Conservation (phyloP, 1,284 basidiomycete species). For the Fomitopsis schrenkii region DNA sequence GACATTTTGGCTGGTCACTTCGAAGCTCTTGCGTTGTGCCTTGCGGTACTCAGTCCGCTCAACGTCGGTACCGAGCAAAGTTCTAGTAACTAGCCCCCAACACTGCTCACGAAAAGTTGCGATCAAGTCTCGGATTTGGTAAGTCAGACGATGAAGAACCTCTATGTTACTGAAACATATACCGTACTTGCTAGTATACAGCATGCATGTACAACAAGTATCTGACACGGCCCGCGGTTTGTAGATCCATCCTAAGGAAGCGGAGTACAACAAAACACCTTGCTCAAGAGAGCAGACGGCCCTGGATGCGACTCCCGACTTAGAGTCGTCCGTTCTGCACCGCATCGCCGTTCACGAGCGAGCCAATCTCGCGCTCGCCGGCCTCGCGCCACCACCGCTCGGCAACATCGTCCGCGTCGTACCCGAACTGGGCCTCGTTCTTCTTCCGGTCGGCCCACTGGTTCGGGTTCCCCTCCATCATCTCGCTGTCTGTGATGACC, state of each 20-base stretch:
- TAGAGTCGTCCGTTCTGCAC: background rate
- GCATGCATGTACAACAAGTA: background rate
- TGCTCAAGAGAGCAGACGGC: background rate
- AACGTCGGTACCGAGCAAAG: too few relatives aligned
- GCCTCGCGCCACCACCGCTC: conserved; percentile 43
- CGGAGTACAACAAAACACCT: background rate
- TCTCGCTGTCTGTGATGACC: conserved; percentile 2
- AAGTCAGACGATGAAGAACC: background rate
- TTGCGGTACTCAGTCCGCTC: too few relatives aligned
- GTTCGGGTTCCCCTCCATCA: conserved; percentile 37
- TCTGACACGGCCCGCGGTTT: background rate
- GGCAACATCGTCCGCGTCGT: conserved; percentile 46
- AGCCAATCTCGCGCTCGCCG: conserved; percentile 16
- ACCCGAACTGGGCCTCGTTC: conserved; percentile 40
- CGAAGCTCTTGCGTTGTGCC: too few relatives aligned
- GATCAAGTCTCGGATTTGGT: background rate
- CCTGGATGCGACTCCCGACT: background rate
- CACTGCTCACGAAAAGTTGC: background rate
- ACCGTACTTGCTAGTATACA: background rate
- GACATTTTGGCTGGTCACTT: too few relatives aligned
- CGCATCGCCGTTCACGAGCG: background rate
- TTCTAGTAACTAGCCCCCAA: too few relatives aligned
- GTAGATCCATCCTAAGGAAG: background rate
- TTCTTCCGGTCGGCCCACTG: conserved; percentile 49
- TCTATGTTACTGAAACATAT: background rate